Conservation (phyloP, 2,329 filamentous ascomycete species). For the Apiospora malaysiana region DNA sequence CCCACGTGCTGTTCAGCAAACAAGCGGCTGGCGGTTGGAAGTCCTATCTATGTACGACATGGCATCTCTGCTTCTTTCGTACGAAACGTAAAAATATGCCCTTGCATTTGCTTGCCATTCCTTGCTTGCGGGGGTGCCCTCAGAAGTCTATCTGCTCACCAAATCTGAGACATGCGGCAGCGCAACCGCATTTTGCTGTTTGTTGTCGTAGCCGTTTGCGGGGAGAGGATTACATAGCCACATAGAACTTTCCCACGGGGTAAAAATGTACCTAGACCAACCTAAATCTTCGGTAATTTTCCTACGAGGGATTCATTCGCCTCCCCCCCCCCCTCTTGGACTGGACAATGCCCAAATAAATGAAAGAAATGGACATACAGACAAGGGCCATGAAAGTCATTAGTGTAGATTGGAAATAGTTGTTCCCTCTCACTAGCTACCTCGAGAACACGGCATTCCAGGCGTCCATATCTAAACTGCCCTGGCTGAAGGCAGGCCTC, state of each 20-base stretch:
- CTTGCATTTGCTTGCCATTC: neutral
- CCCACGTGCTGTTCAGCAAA: neutral
- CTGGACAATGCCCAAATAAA: neutral
- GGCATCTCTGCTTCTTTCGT: neutral
- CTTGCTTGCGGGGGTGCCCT: neutral
- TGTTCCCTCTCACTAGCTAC: neutral
- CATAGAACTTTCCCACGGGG: neutral
- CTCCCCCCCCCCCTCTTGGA: too few relatives aligned
- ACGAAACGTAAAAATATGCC: neutral
- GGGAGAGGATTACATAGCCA: conserved; percentile 5
- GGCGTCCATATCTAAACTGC: neutral
- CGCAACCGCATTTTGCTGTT: neutral
- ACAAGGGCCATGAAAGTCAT: neutral
- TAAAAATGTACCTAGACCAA: conserved; percentile 10
- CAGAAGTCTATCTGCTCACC: neutral
- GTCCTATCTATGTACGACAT: neutral
- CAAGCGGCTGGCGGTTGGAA: neutral
- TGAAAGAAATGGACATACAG: neutral
- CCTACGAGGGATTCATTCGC: neutral
- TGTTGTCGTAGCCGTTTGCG: conserved; percentile 8
- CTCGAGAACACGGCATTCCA: neutral
- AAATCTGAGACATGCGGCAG: conserved; percentile 8
- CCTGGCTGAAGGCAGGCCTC: neutral
- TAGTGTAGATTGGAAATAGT: neutral
- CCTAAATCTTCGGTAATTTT: neutral